A percentile compares a stretch with the other conserved stretches of the same genome.
phyloP scores from a whole-genome alignment of 2,329 filamentous ascomycete genomes.

The Rutstroemia sp. region DNA sequence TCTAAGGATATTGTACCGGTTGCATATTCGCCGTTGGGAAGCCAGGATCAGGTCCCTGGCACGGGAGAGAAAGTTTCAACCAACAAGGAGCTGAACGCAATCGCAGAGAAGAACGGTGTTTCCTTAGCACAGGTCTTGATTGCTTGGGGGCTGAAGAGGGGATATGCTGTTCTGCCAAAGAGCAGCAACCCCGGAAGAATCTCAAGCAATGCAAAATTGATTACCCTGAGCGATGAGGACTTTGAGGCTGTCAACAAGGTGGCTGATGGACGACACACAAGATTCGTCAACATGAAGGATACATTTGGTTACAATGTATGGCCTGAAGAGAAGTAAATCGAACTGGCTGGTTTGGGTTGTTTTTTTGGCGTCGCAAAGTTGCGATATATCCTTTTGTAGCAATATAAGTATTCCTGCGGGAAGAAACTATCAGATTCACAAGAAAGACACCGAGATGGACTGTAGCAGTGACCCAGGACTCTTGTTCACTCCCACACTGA shows the following conservation, averaged over 20 bases:
- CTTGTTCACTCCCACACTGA: no score
- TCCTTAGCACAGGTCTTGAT: slow-evolving; percentile 57
- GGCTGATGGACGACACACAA: slow-evolving; percentile 56
- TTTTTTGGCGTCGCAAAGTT: no score
- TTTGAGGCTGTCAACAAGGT: slow-evolving; percentile 50
- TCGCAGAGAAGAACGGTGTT: slow-evolving; percentile 58
- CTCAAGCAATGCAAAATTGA: slow-evolving; percentile 59
- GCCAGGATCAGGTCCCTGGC: slow-evolving; percentile 56
- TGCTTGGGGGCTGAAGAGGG: slow-evolving; percentile 64
- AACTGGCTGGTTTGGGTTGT: no score
- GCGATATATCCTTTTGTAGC: no score
- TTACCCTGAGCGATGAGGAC: slow-evolving; percentile 57
- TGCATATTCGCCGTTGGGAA: slow-evolving; percentile 62
- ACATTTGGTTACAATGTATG: slow-evolving; percentile 69
- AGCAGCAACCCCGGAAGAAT: slow-evolving; percentile 63
- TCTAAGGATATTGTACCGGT: slow-evolving; percentile 64
- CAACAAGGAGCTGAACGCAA: slow-evolving; percentile 50
- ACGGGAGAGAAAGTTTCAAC: slow-evolving; percentile 59
- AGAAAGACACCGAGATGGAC: no score
- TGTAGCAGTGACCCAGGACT: no score
- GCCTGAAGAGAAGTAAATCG: slow-evolving; percentile 43
- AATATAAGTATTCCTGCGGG: no score
- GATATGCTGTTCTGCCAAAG: slow-evolving; percentile 66
- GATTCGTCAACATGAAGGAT: slow-evolving; percentile 79
- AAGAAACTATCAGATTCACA: no score